Conservation (phyloP, 2,329 filamentous ascomycete species). For the Colletotrichum karsti region DNA sequence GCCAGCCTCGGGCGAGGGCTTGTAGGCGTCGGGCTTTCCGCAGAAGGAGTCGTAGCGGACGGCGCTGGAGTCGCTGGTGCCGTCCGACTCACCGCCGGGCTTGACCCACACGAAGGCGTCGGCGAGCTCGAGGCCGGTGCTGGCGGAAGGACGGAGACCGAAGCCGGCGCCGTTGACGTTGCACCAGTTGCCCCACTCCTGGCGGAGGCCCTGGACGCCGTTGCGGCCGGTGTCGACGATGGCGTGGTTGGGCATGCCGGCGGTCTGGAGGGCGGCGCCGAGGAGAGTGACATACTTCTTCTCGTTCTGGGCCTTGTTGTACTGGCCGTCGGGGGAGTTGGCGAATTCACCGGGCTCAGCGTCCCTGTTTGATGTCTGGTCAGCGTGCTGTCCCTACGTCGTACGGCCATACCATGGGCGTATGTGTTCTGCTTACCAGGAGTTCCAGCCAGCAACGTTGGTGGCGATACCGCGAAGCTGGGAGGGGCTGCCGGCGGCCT, state of each 20-base stretch:
- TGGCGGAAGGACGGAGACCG: slow-evolving; percentile 62
- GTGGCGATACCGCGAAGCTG: slow-evolving; percentile 48
- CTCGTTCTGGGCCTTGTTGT: slow-evolving; percentile 52
- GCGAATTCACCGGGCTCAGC: slow-evolving; percentile 47
- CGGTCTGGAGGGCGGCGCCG: slow-evolving; percentile 43
- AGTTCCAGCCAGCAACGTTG: slow-evolving; percentile 51
- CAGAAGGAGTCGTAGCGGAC: slow-evolving; percentile 47
- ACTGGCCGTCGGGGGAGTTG: slow-evolving; percentile 50
- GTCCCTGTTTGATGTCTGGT: slow-evolving; percentile 32
- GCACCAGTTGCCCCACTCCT: slow-evolving; percentile 64
- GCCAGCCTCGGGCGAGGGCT: slow-evolving; percentile 61
- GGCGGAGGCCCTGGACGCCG: slow-evolving; percentile 49
- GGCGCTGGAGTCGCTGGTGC: slow-evolving; percentile 45
- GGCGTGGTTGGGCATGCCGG: slow-evolving; percentile 51
- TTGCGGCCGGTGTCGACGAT: slow-evolving; percentile 52
- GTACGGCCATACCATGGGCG: not conserved
- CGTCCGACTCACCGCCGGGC: slow-evolving; percentile 64
- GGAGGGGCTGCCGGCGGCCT: slow-evolving; percentile 43
- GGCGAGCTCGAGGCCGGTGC: slow-evolving; percentile 63
- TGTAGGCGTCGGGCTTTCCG: slow-evolving; percentile 49
- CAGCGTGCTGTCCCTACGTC: not conserved
- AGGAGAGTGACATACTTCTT: slow-evolving; percentile 52
- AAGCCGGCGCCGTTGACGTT: slow-evolving; percentile 70
- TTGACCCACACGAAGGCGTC: slow-evolving; percentile 76
- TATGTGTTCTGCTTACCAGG: slow-evolving; percentile 35